Conservation (phyloP, 2,329 filamentous ascomycete genomes). For the Venturia aucupariae region DNA sequence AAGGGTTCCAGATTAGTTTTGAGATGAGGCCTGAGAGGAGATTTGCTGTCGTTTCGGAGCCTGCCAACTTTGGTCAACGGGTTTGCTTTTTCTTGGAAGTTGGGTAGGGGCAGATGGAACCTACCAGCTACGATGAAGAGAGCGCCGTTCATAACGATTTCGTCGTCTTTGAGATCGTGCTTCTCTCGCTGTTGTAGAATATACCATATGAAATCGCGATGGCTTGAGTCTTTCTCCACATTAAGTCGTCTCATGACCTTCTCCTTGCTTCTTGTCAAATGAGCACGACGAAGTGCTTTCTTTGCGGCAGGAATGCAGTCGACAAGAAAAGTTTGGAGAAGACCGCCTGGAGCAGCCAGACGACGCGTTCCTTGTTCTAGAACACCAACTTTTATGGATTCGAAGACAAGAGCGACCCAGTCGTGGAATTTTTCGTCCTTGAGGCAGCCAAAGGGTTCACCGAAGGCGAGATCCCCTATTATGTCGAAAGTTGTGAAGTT, state of each 20-base stretch:
- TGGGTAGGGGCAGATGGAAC: background rate
- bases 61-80: background rate
- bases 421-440: slow-evolving; percentile 18
- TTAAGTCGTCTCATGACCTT: slow-evolving; percentile 21
- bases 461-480: slow-evolving; percentile 25
- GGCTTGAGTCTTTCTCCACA: slow-evolving; percentile 22
- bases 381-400: slow-evolving; percentile 24
- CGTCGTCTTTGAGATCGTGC: slow-evolving; percentile 22
- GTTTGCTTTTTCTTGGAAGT: background rate
- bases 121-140: slow-evolving; percentile 17
- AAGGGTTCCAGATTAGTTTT: slow-evolving; percentile 13
- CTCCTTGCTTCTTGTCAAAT: slow-evolving; percentile 24
- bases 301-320: slow-evolving; percentile 4
- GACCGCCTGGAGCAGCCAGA: slow-evolving; percentile 32
- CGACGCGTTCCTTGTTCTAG: slow-evolving; percentile 15
- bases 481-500: slow-evolving; percentile 18
- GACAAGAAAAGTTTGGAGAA: slow-evolving; percentile 29
- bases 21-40: slow-evolving; percentile 14
- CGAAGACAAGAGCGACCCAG: slow-evolving; percentile 27
- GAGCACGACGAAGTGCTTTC: slow-evolving; percentile 16
- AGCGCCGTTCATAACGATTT: slow-evolving; percentile 17
- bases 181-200: slow-evolving; percentile 27
- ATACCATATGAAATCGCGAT: slow-evolving; percentile 29
- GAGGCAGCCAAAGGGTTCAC: slow-evolving; percentile 22
- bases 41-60: slow-evolving; percentile 16